Base-by-base conservation (phyloP, 129 eudicot genomes). In the Tanacetum coccineum region DNA sequence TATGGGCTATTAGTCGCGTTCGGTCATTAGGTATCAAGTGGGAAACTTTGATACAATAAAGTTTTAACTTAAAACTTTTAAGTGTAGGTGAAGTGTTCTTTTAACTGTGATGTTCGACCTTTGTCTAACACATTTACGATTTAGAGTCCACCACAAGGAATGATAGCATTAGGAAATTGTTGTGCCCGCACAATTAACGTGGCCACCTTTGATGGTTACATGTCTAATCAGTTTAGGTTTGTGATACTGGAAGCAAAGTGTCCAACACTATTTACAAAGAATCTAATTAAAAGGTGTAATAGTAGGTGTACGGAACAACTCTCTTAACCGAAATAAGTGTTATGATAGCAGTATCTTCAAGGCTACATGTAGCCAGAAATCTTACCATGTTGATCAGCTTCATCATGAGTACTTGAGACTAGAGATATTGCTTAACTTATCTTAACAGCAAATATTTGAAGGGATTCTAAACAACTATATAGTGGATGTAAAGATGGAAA, bases 361-460 rank as follows among this genome's bases (percentile, higher is more conserved):
- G 62, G 14, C 32, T 20, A 51, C 54, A 36, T 18, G 45, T 26
- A 2, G 18, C 22, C 51, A 19, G 10, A 72, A 2, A 20, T 7
- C 10, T 60, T 71, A 61, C 49, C 48, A 3, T 47, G 67, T 1
- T 7, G 9, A 9, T 36, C 28, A 26, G 30, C n/a, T n/a, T 71
- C 40, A 71, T 49, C 19, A 49, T 49, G 17, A 17, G 14, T 3
- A 25, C 13, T 71, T 47, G 67, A 59, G 52, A 48, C 18, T 26
- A 71, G 1, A n/a, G 44, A 61, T 60, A 70, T 46, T 47, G 67
- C 28, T 30, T 45, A 70, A 70, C 49, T 51, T 51, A 15, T 49
- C 2, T 49, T 49, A 13, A 49, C 54, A 49, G 15, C 54, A 13
- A 14, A 49, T 49, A 49, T 49, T n/a, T 49, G 3, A 15, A 13